Conservation (phyloP, 2,329 filamentous ascomycete genomes). For the Aciculosporium take region DNA sequence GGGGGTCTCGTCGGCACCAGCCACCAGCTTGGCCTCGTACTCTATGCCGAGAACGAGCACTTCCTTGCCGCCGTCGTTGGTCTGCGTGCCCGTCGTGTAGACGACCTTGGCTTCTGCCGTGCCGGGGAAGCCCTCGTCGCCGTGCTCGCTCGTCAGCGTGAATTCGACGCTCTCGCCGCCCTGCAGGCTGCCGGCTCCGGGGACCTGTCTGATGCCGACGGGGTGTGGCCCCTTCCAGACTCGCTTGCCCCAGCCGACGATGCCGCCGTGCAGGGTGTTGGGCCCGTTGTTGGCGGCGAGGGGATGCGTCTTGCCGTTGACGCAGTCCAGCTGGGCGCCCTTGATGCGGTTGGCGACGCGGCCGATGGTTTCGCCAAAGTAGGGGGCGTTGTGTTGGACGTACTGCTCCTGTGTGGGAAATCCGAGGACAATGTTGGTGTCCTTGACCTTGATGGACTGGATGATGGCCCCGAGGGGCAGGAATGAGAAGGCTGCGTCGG, state of each 20-base stretch:
- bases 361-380: constrained; percentile 90
- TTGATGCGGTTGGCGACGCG: constrained; percentile 70
- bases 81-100: constrained; percentile 63
- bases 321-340: constrained; percentile 50
- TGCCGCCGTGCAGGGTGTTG: constrained; percentile 63
- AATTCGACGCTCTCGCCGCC: constrained; percentile 56
- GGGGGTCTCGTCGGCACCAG: constrained; percentile 71
- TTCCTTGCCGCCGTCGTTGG: constrained; percentile 42
- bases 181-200: constrained; percentile 34
- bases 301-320: constrained; percentile 59
- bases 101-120: constrained; percentile 63
- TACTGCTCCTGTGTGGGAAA: constrained; percentile 69
- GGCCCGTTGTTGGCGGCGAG: constrained; percentile 63
- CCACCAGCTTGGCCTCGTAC: constrained; percentile 73
- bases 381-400: constrained; percentile 57
- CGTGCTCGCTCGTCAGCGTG: constrained; percentile 55
- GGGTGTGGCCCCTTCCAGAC: constrained; percentile 58
- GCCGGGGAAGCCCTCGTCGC: constrained; percentile 83
- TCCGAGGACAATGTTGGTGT: constrained; percentile 74
- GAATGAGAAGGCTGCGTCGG: constrained; percentile 44
- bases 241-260: constrained; percentile 67
- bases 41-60: constrained; percentile 69
- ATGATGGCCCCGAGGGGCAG: constrained; percentile 66
- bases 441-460: constrained; percentile 64
- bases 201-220: constrained; percentile 35